Evolutionary conservation across 2,329 filamentous ascomycete genomes (phyloP).

Genomic region (Exophiala calicioides): DNA sequence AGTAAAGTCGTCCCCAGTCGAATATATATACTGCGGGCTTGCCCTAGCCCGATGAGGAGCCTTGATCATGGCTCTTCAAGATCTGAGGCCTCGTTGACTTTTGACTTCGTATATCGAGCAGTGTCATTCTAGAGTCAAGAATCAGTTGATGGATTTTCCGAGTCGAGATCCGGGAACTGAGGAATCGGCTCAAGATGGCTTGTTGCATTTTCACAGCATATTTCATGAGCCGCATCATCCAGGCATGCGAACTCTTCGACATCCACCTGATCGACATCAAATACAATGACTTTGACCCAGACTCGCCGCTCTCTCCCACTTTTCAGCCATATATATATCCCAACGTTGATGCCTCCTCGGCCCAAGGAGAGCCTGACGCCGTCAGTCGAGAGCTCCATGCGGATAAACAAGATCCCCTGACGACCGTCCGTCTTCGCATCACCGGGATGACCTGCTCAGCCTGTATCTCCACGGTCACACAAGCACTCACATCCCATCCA

Average conservation of each 20-base stretch:
- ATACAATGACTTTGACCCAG: constrained; percentile 23
- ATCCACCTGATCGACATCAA: constrained; percentile 20
- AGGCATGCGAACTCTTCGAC: constrained; percentile 25
- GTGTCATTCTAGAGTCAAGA: no score
- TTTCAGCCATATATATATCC: constrained; percentile 1
- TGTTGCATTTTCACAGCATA: constrained; percentile 26
- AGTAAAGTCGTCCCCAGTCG: no score
- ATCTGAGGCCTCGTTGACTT: no score
- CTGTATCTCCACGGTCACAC: constrained; percentile 15
- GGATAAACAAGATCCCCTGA: neutral
- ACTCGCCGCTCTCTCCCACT: neutral
- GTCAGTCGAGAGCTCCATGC: neutral
- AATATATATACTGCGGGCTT: no score
- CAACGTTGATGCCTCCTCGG: neutral
- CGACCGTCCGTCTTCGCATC: constrained; percentile 7
- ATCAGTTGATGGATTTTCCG: no score
- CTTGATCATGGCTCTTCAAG: no score
- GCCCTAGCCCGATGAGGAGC: no score
- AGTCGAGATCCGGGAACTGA: neutral
- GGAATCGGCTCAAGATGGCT: constrained; percentile 22
- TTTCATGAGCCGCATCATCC: constrained; percentile 24
- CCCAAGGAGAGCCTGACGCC: no score
- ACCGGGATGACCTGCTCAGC: constrained; percentile 24
- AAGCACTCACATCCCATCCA: constrained; percentile 4
- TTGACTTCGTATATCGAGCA: no score